These are phyloP conservation scores for Myxozyma lipomycoides DNA, from an alignment of 805 yeast species.

Conservation along the genomic window DNA sequence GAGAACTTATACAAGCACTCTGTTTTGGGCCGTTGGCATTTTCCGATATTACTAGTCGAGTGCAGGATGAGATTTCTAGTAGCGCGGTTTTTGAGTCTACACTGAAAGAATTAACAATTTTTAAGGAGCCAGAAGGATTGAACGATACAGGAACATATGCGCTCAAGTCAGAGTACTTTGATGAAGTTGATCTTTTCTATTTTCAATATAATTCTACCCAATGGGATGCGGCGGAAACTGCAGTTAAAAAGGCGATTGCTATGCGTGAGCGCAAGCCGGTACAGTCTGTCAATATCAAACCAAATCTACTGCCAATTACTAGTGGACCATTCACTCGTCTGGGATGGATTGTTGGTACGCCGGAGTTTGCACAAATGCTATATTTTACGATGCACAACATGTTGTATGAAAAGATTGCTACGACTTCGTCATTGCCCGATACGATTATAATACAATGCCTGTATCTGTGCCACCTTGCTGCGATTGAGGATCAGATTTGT, in stretches of 20 bases:
- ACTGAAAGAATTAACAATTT: slow-evolving; percentile 55
- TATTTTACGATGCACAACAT: slow-evolving; percentile 17
- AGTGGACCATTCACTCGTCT: slow-evolving; percentile 36
- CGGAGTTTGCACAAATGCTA: slow-evolving; percentile 27
- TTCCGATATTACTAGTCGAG: slow-evolving; percentile 59
- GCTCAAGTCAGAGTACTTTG: slow-evolving; percentile 54
- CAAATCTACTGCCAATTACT: slow-evolving; percentile 40
- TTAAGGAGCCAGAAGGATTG: slow-evolving; percentile 55
- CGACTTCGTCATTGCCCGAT: slow-evolving; percentile 44
- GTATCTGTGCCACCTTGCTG: slow-evolving; percentile 66
- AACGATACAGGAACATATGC: slow-evolving; percentile 62
- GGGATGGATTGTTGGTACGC: slow-evolving; percentile 28
- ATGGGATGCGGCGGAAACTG: slow-evolving; percentile 75
- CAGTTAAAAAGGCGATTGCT: slow-evolving; percentile 51
- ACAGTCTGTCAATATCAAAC: slow-evolving; percentile 55
- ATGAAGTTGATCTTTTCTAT: slow-evolving; percentile 73
- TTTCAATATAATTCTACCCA: slow-evolving; percentile 71
- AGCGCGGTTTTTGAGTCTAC: slow-evolving; percentile 71
- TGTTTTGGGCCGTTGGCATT: slow-evolving; percentile 71
- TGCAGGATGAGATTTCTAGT: slow-evolving; percentile 71
- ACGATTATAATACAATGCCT: slow-evolving; percentile 54
- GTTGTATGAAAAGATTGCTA: slow-evolving; percentile 10
- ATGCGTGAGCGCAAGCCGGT: slow-evolving; percentile 40
- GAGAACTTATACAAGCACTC: slow-evolving; percentile 78
- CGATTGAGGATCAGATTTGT: slow-evolving; percentile 42